Base-by-base conservation (phyloP, 2,329 filamentous ascomycete genomes). In the Colletotrichum sidae region DNA sequence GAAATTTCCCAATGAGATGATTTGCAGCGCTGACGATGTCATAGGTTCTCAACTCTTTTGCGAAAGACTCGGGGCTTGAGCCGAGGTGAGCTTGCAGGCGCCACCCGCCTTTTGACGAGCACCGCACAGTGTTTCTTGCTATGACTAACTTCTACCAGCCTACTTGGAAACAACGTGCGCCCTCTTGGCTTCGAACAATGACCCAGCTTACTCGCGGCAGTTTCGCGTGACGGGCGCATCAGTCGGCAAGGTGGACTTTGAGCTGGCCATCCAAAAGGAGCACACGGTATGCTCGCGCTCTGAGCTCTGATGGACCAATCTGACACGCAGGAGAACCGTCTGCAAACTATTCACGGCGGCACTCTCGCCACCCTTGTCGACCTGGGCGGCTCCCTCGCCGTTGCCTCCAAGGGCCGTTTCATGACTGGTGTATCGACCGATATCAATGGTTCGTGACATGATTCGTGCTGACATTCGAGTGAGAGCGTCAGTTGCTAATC, bases 11-110 rank as follows among this genome's bases (percentile, higher is more conserved):
- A 55, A 37, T 46, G 39, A 37, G 17, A 37, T 4, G 2, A 39
- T 41, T 11, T 37, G 3, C 2, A 8, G 13, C 2, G 9, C 64
- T 60, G 45, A 67, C 61, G 45, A 63, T 38, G 12, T 44, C 15
- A 15, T 64, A 96, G 93, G 93, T 96, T 51, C 86, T 93, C 83
- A 91, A 92, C 76, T 94, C 92, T 2, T 97, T 97, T 78, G 88
- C 92, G 81, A 86, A 87, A 70, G 92, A 93, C 69, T 97, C 94
- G 6, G 94, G 94, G 7, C 81, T 98, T 17, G 95, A 97, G 77
- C 93, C 93, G 76, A 92, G 92, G 94, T 97, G 75, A 72, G 80
- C 50, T 33, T 4, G 25, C 12, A n/a, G 1, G 15, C 46, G 44
- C 35, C 53, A 38, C n/a, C 25, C 10, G n/a, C 44, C n/a, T 37